A percentile compares a stretch with the other conserved stretches of the same genome.
Evolutionary conservation across 768 basidiomycete genomes (phyloP).

Genomic region (Rickenella mellea): DNA sequence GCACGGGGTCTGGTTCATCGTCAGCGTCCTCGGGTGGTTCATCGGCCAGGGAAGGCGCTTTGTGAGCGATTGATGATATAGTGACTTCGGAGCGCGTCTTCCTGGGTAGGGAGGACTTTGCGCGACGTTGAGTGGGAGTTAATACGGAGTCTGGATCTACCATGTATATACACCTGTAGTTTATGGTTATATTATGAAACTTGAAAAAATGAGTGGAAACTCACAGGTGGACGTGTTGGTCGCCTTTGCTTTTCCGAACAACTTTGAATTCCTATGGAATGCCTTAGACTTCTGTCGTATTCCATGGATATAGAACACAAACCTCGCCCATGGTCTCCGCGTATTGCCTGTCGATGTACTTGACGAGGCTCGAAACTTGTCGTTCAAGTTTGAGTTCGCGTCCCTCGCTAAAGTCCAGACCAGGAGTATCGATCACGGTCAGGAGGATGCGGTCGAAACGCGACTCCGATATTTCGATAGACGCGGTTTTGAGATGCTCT

Average conservation of each 20-base stretch:
- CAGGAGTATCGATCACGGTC: conserved; percentile 81
- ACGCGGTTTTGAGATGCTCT: conserved; percentile 53
- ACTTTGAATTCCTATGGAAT: conserved; percentile 73
- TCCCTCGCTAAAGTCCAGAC: conserved; percentile 65
- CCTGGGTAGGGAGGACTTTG: conserved; percentile 35
- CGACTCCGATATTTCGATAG: conserved; percentile 77
- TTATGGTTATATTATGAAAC: too few relatives aligned
- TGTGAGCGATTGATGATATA: too few relatives aligned
- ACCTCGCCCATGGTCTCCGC: conserved; percentile 86
- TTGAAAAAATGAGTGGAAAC: conserved; percentile 17
- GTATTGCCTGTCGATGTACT: conserved; percentile 72
- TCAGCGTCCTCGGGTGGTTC: conserved; percentile 44
- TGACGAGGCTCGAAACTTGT: conserved; percentile 64
- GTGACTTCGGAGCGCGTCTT: conserved; percentile 62
- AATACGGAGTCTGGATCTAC: conserved; percentile 69
- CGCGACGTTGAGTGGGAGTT: conserved; percentile 41
- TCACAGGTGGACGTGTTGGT: conserved; percentile 84
- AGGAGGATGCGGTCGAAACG: conserved; percentile 70
- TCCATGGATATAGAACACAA: conserved; percentile 11
- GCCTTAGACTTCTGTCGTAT: not conserved
- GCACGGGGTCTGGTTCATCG: conserved; percentile 35
- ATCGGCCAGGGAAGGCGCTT: conserved; percentile 33
- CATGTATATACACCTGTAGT: conserved; percentile 72
- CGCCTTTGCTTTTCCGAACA: conserved; percentile 75
- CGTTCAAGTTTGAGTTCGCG: conserved; percentile 72